phyloP scores from a whole-genome alignment of 176 grass and related monocot genomes.

The sorghum (Sorghum bicolor) region Sorghum_bicolor_NCBIv3 NC_012871.2:65987001-65987500 shows the following conservation, averaged over 20 bases:
- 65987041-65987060: no score
- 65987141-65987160: no score
- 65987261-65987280: neutral
- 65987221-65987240: no score
- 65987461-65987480: constrained; percentile 95
- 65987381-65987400: constrained; percentile 94
- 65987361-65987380: constrained; percentile 90
- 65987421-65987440: constrained; percentile 70
- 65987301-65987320: neutral
- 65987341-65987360: constrained; percentile 69
- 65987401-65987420: constrained; percentile 88
- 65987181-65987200: constrained; percentile 77
- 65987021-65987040: no score
- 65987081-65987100: no score
- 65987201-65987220: constrained; percentile 37
- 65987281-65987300: neutral
- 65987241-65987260: no score
- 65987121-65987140: no score
- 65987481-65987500: constrained; percentile 83
- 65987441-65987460: constrained; percentile 97
- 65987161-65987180: no score
- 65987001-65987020: no score
- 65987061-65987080: no score
- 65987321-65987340: constrained; percentile 27
- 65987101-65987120: no score